Base-by-base conservation (phyloP, 2,329 filamentous ascomycete genomes). In the Beauveria asiatica region DNA sequence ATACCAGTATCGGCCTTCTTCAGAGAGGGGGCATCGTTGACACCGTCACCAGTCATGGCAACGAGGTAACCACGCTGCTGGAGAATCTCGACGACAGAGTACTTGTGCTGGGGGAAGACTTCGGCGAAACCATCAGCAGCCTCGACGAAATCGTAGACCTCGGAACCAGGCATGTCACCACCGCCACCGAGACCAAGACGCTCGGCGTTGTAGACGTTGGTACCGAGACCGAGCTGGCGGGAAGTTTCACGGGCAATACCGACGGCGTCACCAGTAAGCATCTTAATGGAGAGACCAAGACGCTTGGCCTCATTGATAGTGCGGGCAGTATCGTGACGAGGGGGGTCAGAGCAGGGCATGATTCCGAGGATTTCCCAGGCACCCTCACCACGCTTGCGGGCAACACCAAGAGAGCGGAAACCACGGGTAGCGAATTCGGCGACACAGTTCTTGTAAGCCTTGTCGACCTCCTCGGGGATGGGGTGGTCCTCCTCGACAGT, bases 1-100 rank as follows among this genome's bases (percentile, higher is more conserved):
- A 96, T 96, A 82, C 92, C 92, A 69, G 90, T 95, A 78, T 96
- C 90, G n/a, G 91, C 91, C 81, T 92, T 95, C 81, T 96, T 95
- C 72, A 96, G 80, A 33, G 90, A 95, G 65, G 91, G 90, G 65
- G 91, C 91, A 76, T 96, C 91, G 78, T 96, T 96, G 78, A 96
- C 91, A 83, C 91, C 91, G 68, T 96, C 92, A 81, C 91, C 91
- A 76, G 91, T 96, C 92, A 96, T 96, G 73, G 91, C 92, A 77
- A 95, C 91, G 45, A 96, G 84, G 77, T 95, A 92, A 66, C 91
- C 91, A 84, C 91, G 89, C 79, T 93, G 88, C 78, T 96, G 91
- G 55, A 96, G 84, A 70, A 95, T 95, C 77, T 95, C 90, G 68
- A 96, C 91, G 74, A 94, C 90, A 66, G 91, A 90, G 79, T 92